These are phyloP conservation scores for Cryptococcus sp. DNA, from an alignment of 1,284 basidiomycete species.

Conservation along the genomic window DNA sequence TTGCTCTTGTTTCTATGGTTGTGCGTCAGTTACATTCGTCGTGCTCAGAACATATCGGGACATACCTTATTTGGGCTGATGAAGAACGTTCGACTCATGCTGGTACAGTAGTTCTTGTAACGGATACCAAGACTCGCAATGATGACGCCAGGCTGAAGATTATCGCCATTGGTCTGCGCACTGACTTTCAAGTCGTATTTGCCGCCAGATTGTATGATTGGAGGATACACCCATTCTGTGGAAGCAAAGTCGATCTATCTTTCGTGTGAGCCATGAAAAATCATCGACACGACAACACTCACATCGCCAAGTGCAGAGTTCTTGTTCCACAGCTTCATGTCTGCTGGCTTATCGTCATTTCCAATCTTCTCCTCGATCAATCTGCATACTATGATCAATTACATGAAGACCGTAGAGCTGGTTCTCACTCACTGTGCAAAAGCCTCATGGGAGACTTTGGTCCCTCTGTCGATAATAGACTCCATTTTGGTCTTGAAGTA, in stretches of 20 bases:
- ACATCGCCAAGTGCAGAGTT: constrained; percentile 70
- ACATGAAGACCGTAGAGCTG: background rate
- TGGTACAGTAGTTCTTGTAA: constrained; percentile 90
- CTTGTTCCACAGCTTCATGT: constrained; percentile 87
- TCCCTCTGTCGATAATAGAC: constrained; percentile 85
- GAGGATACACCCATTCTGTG: constrained; percentile 91
- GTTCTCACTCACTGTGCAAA: constrained; percentile 59
- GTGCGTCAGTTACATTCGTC: constrained; percentile 1
- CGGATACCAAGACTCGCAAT: constrained; percentile 85
- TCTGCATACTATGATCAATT: constrained; percentile 6
- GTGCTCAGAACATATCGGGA: constrained; percentile 1
- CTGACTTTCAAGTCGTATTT: constrained; percentile 88
- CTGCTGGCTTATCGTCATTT: constrained; percentile 78
- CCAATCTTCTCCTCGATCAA: constrained; percentile 74
- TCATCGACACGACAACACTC: constrained; percentile 39
- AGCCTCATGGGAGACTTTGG: constrained; percentile 84
- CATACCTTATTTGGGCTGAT: constrained; percentile 86
- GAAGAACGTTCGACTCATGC: constrained; percentile 89
- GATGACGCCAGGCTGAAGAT: constrained; percentile 88
- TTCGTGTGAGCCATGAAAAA: background rate
- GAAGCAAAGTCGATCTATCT: constrained; percentile 77
- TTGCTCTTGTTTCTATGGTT: constrained; percentile 72
- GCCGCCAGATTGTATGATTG: constrained; percentile 92
- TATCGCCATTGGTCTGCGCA: constrained; percentile 79
- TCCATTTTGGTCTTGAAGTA: constrained; percentile 88